Base-by-base conservation (phyloP, 441 rosid genomes). In the Croton laevigatus region DNA sequence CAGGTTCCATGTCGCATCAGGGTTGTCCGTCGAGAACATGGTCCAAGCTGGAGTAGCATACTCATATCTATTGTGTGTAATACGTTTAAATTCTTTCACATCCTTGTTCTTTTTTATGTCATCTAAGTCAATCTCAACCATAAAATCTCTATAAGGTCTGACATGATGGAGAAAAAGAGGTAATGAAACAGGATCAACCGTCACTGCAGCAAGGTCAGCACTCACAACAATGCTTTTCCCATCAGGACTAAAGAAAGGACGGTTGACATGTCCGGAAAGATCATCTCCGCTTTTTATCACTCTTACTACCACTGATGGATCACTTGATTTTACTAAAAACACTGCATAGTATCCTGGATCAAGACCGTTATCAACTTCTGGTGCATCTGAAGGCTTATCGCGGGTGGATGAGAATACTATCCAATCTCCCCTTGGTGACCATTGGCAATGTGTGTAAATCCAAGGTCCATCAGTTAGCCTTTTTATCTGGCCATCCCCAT, bases 181-280 rank as follows among this genome's bases (percentile, higher is more conserved):
- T 14, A 59, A 59, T 12, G 62, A 59, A 34, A 59, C 8, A 12
- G 62, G 62, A 59, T 59, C 62, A 27, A 7, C 42, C 11, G 62
- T 10, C n/a, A 59, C 62, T 27, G 62, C 62, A 59, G 62, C 62
- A 32, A 59, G 19, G 34, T 59, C 62, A 6, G 62, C 5, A 59
- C 40, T 27, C 19, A 59, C 62, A 59, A 19, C 62, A 12, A 59
- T 59, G 42, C 40, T 59, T 40, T 4, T 59, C 7, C 40, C 42
- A n/a, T 59, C 62, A 1, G n/a, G n/a, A n/a, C n/a, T n/a, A n/a
- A n/a, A n/a, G n/a, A n/a, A n/a, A n/a, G n/a, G n/a, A n/a, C n/a
- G 42, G 62, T 59, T 59, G 5, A 59, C 62, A 59, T 59, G 62
- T n/a, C 62, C 62, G 13, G 62, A n/a, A 27, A 59, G 2, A 34